phyloP scores from a whole-genome alignment of 352 stramenopile species.

The Phytopythium chamaehyphon region DNA sequence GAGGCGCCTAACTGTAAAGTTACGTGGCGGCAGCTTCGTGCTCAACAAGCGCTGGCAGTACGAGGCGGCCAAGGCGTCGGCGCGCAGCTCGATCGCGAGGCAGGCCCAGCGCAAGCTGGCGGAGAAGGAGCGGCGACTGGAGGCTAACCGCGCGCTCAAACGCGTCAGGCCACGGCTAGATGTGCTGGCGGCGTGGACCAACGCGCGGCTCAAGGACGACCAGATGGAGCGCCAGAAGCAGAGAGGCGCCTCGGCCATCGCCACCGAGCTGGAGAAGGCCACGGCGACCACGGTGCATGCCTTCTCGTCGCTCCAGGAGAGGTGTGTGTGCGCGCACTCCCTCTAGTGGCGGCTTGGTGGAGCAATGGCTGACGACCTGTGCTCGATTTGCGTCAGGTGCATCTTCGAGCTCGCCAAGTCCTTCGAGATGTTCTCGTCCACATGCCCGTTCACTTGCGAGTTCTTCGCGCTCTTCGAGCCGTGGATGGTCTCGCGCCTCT shows the following conservation, averaged over 20 bases:
- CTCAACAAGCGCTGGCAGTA: constrained; percentile 59
- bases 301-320: constrained; percentile 54
- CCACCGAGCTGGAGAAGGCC: constrained; percentile 50
- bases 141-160: constrained; percentile 28
- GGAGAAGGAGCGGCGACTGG: constrained; percentile 34
- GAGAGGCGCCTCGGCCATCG: constrained; percentile 53
- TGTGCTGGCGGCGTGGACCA: constrained; percentile 63
- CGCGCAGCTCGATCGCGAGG: constrained; percentile 42
- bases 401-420: constrained; percentile 68
- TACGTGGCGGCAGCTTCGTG: constrained; percentile 69
- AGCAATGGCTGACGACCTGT: not conserved
- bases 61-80: constrained; percentile 42
- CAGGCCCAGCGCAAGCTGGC: constrained; percentile 34
- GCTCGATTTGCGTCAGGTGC: constrained; percentile 28
- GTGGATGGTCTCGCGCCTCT: constrained; percentile 71
- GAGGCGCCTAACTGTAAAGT: no score
- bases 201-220: constrained; percentile 71
- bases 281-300: constrained; percentile 15
- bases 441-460: constrained; percentile 51
- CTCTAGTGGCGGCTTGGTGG: not conserved
- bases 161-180: constrained; percentile 68
- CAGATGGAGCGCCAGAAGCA: constrained; percentile 66
- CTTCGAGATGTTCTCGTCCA: constrained; percentile 66
- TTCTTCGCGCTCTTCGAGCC: constrained; percentile 68
- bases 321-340: constrained; percentile 19